Conservation (phyloP, 257 asterid genomes). For the Nicotiana noctiflora region DNA sequence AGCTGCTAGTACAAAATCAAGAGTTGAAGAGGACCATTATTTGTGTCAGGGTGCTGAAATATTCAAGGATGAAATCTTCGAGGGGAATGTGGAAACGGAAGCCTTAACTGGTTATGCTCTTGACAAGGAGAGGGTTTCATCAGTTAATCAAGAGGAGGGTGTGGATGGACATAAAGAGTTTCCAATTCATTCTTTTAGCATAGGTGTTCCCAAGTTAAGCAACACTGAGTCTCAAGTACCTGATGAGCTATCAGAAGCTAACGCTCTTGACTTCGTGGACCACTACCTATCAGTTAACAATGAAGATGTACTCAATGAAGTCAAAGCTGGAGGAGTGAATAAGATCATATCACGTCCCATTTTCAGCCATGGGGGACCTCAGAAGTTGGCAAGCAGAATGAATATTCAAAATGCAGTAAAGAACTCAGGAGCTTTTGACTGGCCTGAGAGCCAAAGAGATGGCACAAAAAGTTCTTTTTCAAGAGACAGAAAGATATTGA, state of each 20-base stretch:
- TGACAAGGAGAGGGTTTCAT: conserved; percentile 19
- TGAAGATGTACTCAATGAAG: conserved; percentile 23
- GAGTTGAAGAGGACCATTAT: neutral
- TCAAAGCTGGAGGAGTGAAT: conserved; percentile 15
- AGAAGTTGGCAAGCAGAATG: conserved; percentile 48
- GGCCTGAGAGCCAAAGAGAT: conserved; percentile 37
- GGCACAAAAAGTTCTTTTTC: conserved; percentile 18
- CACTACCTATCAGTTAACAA: conserved; percentile 45
- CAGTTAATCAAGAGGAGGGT: conserved; percentile 13
- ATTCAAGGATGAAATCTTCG: neutral
- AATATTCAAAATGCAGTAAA: conserved; percentile 21
- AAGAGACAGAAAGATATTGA: conserved; percentile 17
- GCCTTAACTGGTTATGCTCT: conserved; percentile 8
- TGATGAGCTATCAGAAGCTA: conserved; percentile 33
- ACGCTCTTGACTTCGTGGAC: conserved; percentile 60
- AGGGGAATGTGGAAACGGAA: conserved; percentile 15
- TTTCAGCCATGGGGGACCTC: conserved; percentile 47
- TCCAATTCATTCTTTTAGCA: conserved; percentile 12
- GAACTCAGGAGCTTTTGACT: conserved; percentile 47
- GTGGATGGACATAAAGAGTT: conserved; percentile 19
- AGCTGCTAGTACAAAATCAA: neutral
- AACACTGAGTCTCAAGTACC: conserved; percentile 37
- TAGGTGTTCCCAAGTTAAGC: conserved; percentile 17
- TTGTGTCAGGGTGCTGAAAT: neutral
- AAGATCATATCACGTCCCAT: conserved; percentile 38